A percentile compares a stretch with the other conserved stretches of the same genome.
phyloP scores from a whole-genome alignment of 192 early-diverging fungal genomes.

The Funneliformis geosporum region DNA sequence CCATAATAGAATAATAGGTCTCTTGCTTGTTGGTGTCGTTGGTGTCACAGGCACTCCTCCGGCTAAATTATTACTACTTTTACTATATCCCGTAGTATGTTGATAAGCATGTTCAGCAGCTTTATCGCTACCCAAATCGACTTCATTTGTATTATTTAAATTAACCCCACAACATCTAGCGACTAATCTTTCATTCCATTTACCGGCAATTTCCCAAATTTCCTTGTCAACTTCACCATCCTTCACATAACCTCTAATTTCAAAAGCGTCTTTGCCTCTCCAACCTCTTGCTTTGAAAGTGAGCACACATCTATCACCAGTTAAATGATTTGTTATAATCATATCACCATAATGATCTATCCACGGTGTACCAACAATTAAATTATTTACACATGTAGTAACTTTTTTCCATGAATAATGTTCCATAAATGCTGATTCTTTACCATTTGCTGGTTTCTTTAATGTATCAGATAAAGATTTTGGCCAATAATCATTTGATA shows the following conservation, averaged over 20 bases:
- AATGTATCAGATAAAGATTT: slow-evolving; percentile 28
- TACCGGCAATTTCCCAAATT: slow-evolving; percentile 66
- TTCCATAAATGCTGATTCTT: slow-evolving; percentile 61
- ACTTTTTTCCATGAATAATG: slow-evolving; percentile 90
- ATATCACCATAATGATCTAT: slow-evolving; percentile 89
- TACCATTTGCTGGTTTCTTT: slow-evolving; percentile 44
- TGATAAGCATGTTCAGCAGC: slow-evolving; percentile 37
- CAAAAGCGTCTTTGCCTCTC: slow-evolving; percentile 67
- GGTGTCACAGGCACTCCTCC: slow-evolving; percentile 25
- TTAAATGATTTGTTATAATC: slow-evolving; percentile 78
- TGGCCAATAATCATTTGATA: slow-evolving; percentile 53
- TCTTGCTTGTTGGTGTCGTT: slow-evolving; percentile 37
- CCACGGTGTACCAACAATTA: slow-evolving; percentile 82
- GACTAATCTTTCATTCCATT: slow-evolving; percentile 68
- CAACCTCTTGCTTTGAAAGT: slow-evolving; percentile 79
- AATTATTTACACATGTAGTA: slow-evolving; percentile 81
- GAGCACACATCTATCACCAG: slow-evolving; percentile 72
- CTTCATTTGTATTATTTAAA: slow-evolving; percentile 12
- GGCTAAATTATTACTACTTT: neutral
- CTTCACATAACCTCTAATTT: slow-evolving; percentile 57
- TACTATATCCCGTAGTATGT: neutral
- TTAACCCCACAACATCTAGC: slow-evolving; percentile 47
- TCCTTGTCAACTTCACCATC: slow-evolving; percentile 48
- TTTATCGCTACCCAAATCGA: slow-evolving; percentile 50
- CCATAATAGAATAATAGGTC: slow-evolving; percentile 64